Evolutionary conservation across 345 rosid species (phyloP).

Genomic region (Ceriops tagal): DNA sequence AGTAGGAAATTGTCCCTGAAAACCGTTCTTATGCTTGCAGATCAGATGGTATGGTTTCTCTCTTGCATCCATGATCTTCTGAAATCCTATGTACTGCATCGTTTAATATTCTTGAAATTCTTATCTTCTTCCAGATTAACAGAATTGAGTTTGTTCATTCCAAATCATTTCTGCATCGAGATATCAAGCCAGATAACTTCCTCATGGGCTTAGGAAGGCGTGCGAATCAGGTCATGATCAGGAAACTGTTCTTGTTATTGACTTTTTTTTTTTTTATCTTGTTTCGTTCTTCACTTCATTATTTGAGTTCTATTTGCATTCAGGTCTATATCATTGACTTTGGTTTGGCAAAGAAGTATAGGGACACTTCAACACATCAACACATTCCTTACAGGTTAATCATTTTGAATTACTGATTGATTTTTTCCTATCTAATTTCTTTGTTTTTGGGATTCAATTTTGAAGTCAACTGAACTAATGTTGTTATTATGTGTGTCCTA

Average conservation of each 20-base stretch:
- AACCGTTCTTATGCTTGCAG: conserved; percentile 93
- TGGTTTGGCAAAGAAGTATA: conserved; percentile 86
- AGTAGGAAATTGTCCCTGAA: conserved; percentile 78
- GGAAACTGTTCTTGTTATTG: conserved; percentile 5
- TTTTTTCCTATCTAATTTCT: not conserved
- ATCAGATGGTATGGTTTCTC: conserved; percentile 69
- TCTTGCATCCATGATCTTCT: conserved; percentile 2
- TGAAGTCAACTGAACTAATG: not conserved
- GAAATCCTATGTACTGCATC: conserved; percentile 6
- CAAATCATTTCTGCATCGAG: conserved; percentile 84
- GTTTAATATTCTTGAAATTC: conserved; percentile 6
- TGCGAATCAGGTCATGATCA: conserved; percentile 62
- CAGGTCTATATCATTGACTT: conserved; percentile 87
- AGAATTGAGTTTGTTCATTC: conserved; percentile 84
- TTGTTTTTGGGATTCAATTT: no score
- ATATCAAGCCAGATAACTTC: conserved; percentile 90
- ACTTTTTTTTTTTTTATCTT: conserved; percentile 1
- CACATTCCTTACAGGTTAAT: conserved; percentile 83
- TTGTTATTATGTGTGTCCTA: not conserved
- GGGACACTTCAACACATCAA: conserved; percentile 73
- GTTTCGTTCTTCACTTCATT: conserved; percentile 1
- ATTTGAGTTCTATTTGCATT: conserved; percentile 12
- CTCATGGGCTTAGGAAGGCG: conserved; percentile 91
- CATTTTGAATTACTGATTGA: not conserved
- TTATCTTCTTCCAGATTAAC: conserved; percentile 54